A percentile compares a stretch with the other conserved stretches of the same genome.
Conservation (phyloP, 192 early-diverging fungal species). For the Geosiphon pyriformis region DNA sequence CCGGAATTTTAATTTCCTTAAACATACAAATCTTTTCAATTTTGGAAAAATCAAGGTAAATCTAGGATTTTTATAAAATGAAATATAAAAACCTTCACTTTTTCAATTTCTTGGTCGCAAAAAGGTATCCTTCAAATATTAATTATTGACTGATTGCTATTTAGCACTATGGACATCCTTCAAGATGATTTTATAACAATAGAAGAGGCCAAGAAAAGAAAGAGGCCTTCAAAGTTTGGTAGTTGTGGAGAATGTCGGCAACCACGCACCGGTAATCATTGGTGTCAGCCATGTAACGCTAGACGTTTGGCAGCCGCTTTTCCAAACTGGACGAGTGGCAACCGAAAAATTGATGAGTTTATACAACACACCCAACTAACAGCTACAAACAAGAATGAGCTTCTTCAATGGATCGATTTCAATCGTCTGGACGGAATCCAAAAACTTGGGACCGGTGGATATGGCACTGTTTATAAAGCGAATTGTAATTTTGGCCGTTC, state of each 20-base stretch:
- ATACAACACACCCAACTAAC: slow-evolving; percentile 1
- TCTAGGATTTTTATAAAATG: neutral
- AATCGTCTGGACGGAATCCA: neutral
- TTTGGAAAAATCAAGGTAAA: neutral
- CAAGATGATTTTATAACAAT: neutral
- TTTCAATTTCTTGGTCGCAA: neutral
- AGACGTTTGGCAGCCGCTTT: neutral
- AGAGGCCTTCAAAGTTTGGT: neutral
- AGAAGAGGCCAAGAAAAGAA: neutral
- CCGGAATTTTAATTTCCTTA: neutral
- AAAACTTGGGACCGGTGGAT: neutral
- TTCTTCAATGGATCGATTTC: slow-evolving; percentile 5
- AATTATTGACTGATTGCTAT: neutral
- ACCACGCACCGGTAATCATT: neutral
- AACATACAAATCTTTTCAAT: neutral
- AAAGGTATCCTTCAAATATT: too few species aligned
- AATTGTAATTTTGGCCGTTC: neutral
- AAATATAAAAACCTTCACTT: neutral
- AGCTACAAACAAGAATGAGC: neutral
- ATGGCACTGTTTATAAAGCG: slow-evolving; percentile 12
- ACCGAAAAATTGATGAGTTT: slow-evolving; percentile 2
- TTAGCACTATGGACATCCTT: neutral
- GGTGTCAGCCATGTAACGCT: slow-evolving; percentile 3
- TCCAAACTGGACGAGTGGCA: slow-evolving; percentile 1
- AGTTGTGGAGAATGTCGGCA: neutral